A percentile compares a stretch with the other conserved stretches of the same genome.
Conservation (phyloP, 2,329 filamentous ascomycete genomes). For the Curvularia sp. region DNA sequence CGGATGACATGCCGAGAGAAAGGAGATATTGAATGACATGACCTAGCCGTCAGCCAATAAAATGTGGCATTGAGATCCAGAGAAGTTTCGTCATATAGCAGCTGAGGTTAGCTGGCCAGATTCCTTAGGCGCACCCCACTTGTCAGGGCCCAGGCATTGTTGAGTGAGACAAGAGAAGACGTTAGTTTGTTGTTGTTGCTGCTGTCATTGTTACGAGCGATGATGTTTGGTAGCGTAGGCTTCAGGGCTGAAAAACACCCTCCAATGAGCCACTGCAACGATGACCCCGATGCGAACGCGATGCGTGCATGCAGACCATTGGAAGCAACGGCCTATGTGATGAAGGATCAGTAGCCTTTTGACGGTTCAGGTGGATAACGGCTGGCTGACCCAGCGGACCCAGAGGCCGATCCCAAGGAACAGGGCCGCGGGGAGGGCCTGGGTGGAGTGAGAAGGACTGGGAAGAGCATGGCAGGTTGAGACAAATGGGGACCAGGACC, state of each 20-base stretch:
- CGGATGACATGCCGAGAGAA: slow-evolving; percentile 9
- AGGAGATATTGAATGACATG: slow-evolving; percentile 11
- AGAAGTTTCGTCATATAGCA: slow-evolving; percentile 17
- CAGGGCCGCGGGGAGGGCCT: slow-evolving; percentile 19
- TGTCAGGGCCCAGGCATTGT: slow-evolving; percentile 10
- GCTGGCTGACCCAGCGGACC: slow-evolving; percentile 2
- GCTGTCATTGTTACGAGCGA: slow-evolving; percentile 4
- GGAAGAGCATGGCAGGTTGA: slow-evolving; percentile 4
- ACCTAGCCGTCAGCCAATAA: slow-evolving; percentile 13
- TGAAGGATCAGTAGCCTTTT: slow-evolving; percentile 23
- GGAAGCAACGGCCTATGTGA: slow-evolving; percentile 10
- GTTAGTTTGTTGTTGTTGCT: slow-evolving; percentile 10
- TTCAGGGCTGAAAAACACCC: slow-evolving; percentile 17
- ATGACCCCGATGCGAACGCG: slow-evolving; percentile 18
- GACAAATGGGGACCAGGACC: slow-evolving; percentile 9
- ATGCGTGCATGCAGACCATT: slow-evolving; percentile 11
- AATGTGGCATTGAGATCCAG: slow-evolving; percentile 3
- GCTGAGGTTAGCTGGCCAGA: slow-evolving; percentile 17
- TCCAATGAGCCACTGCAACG: slow-evolving; percentile 16
- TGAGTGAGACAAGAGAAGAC: slow-evolving; percentile 11
- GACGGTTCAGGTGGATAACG: slow-evolving; percentile 19
- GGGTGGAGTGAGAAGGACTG: slow-evolving; percentile 15
- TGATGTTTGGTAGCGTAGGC: slow-evolving; percentile 14
- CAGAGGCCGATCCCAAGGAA: slow-evolving; percentile 6
- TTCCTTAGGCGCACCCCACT: slow-evolving; percentile 20